These are phyloP conservation scores for Cucurbita pepo DNA, from an alignment of 306 rosid species.

Conservation along the genomic window DNA sequence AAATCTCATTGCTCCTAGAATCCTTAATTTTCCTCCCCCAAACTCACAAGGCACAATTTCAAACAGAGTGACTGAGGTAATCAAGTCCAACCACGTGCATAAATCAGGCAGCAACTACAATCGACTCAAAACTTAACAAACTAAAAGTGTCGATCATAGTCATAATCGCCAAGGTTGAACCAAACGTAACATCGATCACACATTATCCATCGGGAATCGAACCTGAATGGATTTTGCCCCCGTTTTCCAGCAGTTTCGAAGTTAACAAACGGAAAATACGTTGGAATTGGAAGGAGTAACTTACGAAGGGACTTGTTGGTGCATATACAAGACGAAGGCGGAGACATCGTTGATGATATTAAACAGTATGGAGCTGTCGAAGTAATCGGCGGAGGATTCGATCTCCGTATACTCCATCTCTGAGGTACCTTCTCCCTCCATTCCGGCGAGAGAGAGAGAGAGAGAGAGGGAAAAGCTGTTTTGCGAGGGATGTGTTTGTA, in stretches of 20 bases:
- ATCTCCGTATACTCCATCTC: slow-evolving; percentile 24
- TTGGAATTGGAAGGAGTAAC: slow-evolving; percentile 3
- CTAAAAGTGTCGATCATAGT: too few species aligned
- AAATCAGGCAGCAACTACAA: neutral
- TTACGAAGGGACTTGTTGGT: slow-evolving; percentile 90
- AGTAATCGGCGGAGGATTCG: slow-evolving; percentile 21
- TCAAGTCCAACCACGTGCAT: neutral
- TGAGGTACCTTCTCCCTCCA: slow-evolving; percentile 9
- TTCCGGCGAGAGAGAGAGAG: neutral
- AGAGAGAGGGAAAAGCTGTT: neutral
- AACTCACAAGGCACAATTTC: neutral
- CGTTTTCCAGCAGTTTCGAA: slow-evolving; percentile 8
- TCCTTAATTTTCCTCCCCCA: neutral
- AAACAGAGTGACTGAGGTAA: neutral
- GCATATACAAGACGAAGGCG: slow-evolving; percentile 66
- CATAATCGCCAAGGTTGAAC: too few species aligned
- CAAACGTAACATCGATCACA: too few species aligned
- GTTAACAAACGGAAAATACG: neutral
- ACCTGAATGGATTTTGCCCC: neutral
- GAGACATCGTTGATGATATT: slow-evolving; percentile 55
- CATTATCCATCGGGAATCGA: neutral
- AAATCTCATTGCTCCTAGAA: neutral
- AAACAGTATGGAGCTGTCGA: slow-evolving; percentile 40
- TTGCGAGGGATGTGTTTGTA: neutral
- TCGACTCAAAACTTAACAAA: neutral